Percentiles rank a stretch among this genome's conserved stretches.
phyloP scores from a whole-genome alignment of 2,329 filamentous ascomycete genomes.

The Arthrobotrys pseudoclavata region DNA sequence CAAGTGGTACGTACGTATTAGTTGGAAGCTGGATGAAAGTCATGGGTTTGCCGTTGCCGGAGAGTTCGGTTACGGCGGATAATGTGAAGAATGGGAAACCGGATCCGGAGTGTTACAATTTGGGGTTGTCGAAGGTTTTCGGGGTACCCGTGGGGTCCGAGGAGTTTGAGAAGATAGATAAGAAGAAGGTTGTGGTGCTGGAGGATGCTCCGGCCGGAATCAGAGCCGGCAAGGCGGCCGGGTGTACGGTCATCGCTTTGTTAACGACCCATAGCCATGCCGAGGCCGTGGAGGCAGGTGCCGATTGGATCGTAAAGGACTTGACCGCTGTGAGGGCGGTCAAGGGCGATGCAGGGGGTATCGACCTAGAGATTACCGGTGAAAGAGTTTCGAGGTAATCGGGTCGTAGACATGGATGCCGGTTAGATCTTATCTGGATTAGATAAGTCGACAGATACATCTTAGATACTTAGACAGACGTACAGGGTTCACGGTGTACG shows the following conservation, averaged over 20 bases:
- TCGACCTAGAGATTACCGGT: constrained; percentile 64
- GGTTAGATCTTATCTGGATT: not conserved
- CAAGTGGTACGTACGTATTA: constrained; percentile 77
- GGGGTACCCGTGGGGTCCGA: constrained; percentile 65
- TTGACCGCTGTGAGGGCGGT: constrained; percentile 79
- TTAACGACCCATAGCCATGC: constrained; percentile 84
- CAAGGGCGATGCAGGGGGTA: constrained; percentile 71
- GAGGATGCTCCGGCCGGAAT: constrained; percentile 93
- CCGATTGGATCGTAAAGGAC: constrained; percentile 89
- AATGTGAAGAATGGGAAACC: constrained; percentile 82
- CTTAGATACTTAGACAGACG: not conserved
- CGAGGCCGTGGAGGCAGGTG: constrained; percentile 79
- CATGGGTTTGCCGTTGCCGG: constrained; percentile 75
- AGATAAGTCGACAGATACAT: not conserved
- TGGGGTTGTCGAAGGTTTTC: constrained; percentile 69
- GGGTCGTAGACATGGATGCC: not conserved
- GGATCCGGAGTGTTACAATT: constrained; percentile 70
- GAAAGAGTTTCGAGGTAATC: constrained; percentile 36
- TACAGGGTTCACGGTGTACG: not conserved
- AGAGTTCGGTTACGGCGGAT: constrained; percentile 77
- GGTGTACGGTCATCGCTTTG: constrained; percentile 86
- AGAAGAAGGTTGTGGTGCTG: constrained; percentile 76
- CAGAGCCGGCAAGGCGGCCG: constrained; percentile 83
- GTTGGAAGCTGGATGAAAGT: constrained; percentile 80
- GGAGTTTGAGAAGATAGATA: constrained; percentile 38